Base-by-base conservation (phyloP, 1,284 basidiomycete species). In the Gomphus bonarii region DNA sequence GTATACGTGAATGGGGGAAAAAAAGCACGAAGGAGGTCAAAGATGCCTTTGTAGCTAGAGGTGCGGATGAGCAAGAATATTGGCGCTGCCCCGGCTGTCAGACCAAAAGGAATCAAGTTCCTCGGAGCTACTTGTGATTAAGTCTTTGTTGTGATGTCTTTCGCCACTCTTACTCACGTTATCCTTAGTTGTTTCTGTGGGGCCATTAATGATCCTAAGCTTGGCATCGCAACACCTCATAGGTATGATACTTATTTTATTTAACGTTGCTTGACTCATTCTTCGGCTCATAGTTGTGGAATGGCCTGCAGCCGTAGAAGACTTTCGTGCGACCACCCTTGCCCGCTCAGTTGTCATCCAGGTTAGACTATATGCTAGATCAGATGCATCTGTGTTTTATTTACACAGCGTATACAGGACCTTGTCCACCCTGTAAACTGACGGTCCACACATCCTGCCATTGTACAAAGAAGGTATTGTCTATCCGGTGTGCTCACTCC, bases 1-100 rank as follows among this genome's bases (percentile, higher is more conserved):
- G 90, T 63, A 84, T 92, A 62, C 74, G 77, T 11, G 74, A 81
- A 0, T 92, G 90, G 90, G 88, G 87, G 0, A 71, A 75, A 33
- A 90, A 84, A 75, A 90, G 80, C 63, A 84, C 89, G 46, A 88
- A 85, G 64, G 88, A 90, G 8, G 65, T 88, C 4, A 74, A 73
- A 55, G 87, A 87, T 61, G 89, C 91, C 0, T 89, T 84, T 76
- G 73, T 80, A 1, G 83, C 82, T 2, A 71, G 91, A 59, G 85
- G 91, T 50, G 63, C 63, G 60, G 72, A 74, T 31, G 74, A 74
- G 52, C 74, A 75, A 31, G 84, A 84, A 0, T 86, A 91, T 65
- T 94, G 91, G 91, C 75, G 85, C 57, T 95, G 91, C 68, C 91
- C 91, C 0, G 91, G 90, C 0, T 95, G 91, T 71, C 91, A 92